Evolutionary conservation across 208 protist genomes (phyloP).

Genomic region (Phytomonas sp.): DNA sequence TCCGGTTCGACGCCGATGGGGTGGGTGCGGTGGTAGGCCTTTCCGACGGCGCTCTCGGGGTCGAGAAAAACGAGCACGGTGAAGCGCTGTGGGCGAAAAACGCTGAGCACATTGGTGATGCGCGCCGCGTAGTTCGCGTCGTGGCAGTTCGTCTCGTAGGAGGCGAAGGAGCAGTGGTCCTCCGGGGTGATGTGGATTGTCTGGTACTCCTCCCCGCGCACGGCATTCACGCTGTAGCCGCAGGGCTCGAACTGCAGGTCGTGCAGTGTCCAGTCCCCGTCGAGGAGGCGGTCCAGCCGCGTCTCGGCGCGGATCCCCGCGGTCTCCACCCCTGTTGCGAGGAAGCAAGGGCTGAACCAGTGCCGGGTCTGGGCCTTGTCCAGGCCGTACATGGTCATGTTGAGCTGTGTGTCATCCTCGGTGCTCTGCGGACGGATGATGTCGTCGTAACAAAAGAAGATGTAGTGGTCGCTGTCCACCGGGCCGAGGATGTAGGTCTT

Average conservation of each 20-base stretch:
- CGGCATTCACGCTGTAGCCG: slow-evolving; percentile 92
- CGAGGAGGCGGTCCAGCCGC: slow-evolving; percentile 61
- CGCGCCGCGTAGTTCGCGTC: slow-evolving; percentile 54
- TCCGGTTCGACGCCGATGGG: slow-evolving; percentile 76
- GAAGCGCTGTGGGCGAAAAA: slow-evolving; percentile 77
- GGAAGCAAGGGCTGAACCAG: slow-evolving; percentile 76
- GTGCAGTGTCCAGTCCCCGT: slow-evolving; percentile 75
- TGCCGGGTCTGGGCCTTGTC: slow-evolving; percentile 63
- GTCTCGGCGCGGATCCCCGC: slow-evolving; percentile 55
- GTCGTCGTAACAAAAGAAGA: slow-evolving; percentile 88
- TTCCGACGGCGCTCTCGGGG: slow-evolving; percentile 64
- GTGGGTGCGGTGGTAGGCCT: slow-evolving; percentile 41
- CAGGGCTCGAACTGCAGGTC: slow-evolving; percentile 91
- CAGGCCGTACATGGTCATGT: slow-evolving; percentile 89
- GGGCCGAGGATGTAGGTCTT: slow-evolving; percentile 87
- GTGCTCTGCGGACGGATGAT: slow-evolving; percentile 53
- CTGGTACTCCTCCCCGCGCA: slow-evolving; percentile 81
- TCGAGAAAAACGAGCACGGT: slow-evolving; percentile 82
- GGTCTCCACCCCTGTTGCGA: slow-evolving; percentile 58
- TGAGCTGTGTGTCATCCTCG: slow-evolving; percentile 77
- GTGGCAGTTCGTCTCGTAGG: slow-evolving; percentile 90
- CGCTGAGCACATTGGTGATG: slow-evolving; percentile 51
- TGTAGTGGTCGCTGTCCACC: slow-evolving; percentile 89
- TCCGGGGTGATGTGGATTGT: slow-evolving; percentile 95
- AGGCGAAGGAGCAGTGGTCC: slow-evolving; percentile 88